Conservation (phyloP, 345 rosid genomes). For the Gossypium turneri region DNA sequence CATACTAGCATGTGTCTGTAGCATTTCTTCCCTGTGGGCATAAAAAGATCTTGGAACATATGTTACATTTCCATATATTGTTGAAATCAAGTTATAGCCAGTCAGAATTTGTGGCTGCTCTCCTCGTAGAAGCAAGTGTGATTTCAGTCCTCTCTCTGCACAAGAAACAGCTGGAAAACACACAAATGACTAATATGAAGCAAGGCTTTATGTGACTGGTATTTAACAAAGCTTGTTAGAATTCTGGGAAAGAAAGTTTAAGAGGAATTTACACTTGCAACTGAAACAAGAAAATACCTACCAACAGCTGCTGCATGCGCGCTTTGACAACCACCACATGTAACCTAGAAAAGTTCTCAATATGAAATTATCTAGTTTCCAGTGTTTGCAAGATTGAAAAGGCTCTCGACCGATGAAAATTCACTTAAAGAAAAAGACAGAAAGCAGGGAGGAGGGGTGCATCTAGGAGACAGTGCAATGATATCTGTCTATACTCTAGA, state of each 20-base stretch:
- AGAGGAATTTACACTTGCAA: neutral
- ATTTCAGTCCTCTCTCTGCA: slow-evolving; percentile 76
- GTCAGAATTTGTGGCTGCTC: slow-evolving; percentile 80
- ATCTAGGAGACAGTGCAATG: neutral
- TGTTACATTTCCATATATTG: slow-evolving; percentile 59
- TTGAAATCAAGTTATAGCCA: slow-evolving; percentile 75
- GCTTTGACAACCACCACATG: slow-evolving; percentile 96
- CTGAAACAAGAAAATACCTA: slow-evolving; percentile 25
- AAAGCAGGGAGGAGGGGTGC: neutral
- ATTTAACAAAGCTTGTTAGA: slow-evolving; percentile 2
- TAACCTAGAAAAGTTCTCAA: slow-evolving; percentile 58
- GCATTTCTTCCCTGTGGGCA: slow-evolving; percentile 58
- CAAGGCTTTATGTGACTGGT: neutral
- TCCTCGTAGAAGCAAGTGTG: slow-evolving; percentile 83
- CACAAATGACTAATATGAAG: slow-evolving; percentile 5
- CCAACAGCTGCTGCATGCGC: slow-evolving; percentile 91
- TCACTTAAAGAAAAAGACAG: neutral
- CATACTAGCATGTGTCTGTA: slow-evolving; percentile 44
- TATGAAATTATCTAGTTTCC: slow-evolving; percentile 26
- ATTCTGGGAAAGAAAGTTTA: neutral
- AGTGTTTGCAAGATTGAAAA: slow-evolving; percentile 15
- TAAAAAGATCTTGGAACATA: slow-evolving; percentile 65
- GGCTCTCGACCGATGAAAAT: neutral
- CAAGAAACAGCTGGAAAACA: slow-evolving; percentile 75
- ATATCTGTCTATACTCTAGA: neutral